Evolutionary conservation across 1,139 yeast species (phyloP).

Genomic region (Suhomyces taliae): DNA sequence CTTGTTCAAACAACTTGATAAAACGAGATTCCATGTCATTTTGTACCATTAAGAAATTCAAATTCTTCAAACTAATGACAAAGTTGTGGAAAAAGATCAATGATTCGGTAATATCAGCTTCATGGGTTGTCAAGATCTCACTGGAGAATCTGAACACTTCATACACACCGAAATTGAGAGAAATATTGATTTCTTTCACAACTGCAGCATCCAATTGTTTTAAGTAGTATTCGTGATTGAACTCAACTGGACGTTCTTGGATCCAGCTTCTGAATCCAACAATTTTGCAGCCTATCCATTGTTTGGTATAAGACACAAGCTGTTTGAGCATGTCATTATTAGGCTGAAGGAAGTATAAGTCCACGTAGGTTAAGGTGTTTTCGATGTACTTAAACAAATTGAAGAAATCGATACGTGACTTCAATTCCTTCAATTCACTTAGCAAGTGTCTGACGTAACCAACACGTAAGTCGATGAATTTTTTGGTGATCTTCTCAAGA

Average conservation of each 20-base stretch:
- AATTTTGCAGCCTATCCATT: conserved; percentile 31
- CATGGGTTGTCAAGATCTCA: background rate
- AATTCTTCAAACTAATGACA: conserved; percentile 22
- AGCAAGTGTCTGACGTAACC: conserved; percentile 4
- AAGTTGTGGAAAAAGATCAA: conserved; percentile 24
- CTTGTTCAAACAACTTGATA: conserved; percentile 2
- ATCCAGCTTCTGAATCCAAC: conserved; percentile 36
- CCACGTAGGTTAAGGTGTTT: conserved; percentile 32
- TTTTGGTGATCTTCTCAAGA: conserved; percentile 22
- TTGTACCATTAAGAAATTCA: conserved; percentile 15
- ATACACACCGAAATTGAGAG: conserved; percentile 3
- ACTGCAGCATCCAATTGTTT: conserved; percentile 8
- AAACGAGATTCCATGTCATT: conserved; percentile 11
- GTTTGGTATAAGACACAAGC: conserved; percentile 20
- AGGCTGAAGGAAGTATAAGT: conserved; percentile 23
- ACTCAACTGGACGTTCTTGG: conserved; percentile 14
- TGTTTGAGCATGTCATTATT: conserved; percentile 22
- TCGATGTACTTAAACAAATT: conserved; percentile 34
- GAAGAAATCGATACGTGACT: conserved; percentile 24
- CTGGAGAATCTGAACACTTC: conserved; percentile 13
- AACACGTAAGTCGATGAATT: conserved; percentile 27
- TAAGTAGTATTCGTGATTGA: conserved; percentile 12
- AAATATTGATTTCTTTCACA: conserved; percentile 5
- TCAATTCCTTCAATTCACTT: background rate
- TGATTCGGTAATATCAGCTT: conserved; percentile 10